Percentiles rank a stretch among this genome's conserved stretches.
Evolutionary conservation across 345 rosid genomes (phyloP).

Genomic region (Aethionema arabicum): DNA sequence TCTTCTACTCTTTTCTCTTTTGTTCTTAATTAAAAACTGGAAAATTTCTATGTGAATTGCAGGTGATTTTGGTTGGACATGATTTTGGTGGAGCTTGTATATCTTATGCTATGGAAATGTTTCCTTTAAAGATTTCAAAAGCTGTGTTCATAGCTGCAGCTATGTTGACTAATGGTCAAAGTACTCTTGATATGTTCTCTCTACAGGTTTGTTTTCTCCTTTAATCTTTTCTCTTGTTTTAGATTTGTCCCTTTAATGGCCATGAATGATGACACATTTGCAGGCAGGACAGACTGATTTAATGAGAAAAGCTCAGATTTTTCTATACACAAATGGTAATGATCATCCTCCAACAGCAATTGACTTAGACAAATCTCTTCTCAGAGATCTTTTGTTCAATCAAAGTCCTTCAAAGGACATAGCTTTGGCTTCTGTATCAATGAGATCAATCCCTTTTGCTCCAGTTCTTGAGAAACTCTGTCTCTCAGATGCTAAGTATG

Average conservation of each 20-base stretch:
- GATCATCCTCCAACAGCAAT: slow-evolving; percentile 81
- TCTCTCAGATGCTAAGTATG: slow-evolving; percentile 64
- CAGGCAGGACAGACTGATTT: slow-evolving; percentile 70
- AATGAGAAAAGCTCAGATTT: slow-evolving; percentile 72
- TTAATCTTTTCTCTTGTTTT: not conserved
- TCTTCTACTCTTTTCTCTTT: slow-evolving; percentile 8
- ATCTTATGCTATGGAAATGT: slow-evolving; percentile 82
- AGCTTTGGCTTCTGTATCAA: slow-evolving; percentile 89
- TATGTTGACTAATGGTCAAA: slow-evolving; percentile 72
- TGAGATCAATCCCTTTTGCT: slow-evolving; percentile 90
- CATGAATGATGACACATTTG: slow-evolving; percentile 26
- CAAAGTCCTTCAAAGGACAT: slow-evolving; percentile 89
- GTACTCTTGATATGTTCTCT: slow-evolving; percentile 72
- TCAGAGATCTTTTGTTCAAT: slow-evolving; percentile 73
- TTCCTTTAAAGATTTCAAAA: slow-evolving; percentile 69
- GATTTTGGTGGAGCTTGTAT: slow-evolving; percentile 95
- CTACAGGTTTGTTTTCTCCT: slow-evolving; percentile 50
- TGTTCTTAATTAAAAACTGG: not conserved
- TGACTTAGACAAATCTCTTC: slow-evolving; percentile 75
- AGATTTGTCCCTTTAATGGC: not conserved
- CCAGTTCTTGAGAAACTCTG: slow-evolving; percentile 88
- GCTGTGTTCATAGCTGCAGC: slow-evolving; percentile 82
- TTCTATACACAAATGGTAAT: slow-evolving; percentile 79
- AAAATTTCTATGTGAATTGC: slow-evolving; percentile 28
- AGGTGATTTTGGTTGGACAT: slow-evolving; percentile 94